Evolutionary conservation across 2,329 filamentous ascomycete species (phyloP).

Genomic region (Epicoccum sorghinum): DNA sequence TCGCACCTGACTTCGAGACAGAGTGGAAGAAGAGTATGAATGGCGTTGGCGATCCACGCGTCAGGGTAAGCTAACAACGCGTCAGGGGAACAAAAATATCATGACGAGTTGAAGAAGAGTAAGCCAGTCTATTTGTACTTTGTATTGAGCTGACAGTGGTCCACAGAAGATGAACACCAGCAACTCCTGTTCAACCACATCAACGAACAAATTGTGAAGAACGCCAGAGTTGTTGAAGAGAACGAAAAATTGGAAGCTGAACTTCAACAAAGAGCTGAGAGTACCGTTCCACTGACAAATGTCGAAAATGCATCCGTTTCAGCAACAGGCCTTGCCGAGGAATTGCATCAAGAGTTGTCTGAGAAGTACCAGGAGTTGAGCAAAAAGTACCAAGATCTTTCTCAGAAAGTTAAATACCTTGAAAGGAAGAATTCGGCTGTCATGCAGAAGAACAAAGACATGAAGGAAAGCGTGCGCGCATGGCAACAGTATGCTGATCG

Average conservation of each 20-base stretch:
- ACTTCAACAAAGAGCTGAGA: conserved; percentile 18
- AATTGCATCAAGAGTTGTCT: conserved; percentile 36
- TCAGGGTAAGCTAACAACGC: neutral
- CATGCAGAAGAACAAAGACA: conserved; percentile 46
- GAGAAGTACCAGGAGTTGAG: conserved; percentile 42
- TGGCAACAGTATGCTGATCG: conserved; percentile 48
- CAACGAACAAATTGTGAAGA: conserved; percentile 34
- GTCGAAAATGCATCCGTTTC: conserved; percentile 1
- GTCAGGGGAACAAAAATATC: conserved; percentile 34
- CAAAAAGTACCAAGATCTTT: conserved; percentile 36
- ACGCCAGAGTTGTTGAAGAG: conserved; percentile 32
- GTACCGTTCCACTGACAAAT: conserved; percentile 1
- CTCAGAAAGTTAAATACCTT: conserved; percentile 38
- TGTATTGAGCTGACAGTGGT: neutral
- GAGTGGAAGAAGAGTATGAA: conserved; percentile 44
- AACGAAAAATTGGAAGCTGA: conserved; percentile 29
- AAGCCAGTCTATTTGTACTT: conserved; percentile 2
- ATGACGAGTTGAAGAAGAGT: conserved; percentile 36
- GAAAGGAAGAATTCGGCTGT: conserved; percentile 42
- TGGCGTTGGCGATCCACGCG: neutral
- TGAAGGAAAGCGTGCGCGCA: conserved; percentile 48
- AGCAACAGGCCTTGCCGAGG: conserved; percentile 18
- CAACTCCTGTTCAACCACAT: conserved; percentile 34
- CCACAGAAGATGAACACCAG: conserved; percentile 37
- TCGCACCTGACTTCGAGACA: conserved; percentile 37